Conservation (phyloP, 2,329 filamentous ascomycete genomes). For the Pyrenophora graminea region DNA sequence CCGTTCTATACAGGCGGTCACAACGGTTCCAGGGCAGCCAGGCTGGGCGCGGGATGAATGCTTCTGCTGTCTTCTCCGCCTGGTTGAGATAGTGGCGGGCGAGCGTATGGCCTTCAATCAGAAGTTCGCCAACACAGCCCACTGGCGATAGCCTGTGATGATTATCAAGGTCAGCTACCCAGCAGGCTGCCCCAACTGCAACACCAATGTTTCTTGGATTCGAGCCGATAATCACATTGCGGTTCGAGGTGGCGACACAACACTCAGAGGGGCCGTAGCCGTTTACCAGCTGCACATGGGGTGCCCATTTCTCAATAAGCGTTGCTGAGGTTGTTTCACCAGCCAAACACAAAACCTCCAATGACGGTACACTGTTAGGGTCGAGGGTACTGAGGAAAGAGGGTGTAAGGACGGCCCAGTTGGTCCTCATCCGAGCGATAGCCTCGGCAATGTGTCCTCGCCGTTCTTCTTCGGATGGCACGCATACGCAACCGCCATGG, state of each 20-base stretch:
- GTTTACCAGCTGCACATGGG: neutral
- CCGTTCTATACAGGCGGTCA: too few species aligned
- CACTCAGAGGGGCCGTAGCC: neutral
- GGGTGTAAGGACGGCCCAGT: too few species aligned
- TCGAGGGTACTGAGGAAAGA: too few species aligned
- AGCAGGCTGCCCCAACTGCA: conserved; percentile 55
- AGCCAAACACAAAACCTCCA: too few species aligned
- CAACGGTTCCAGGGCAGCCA: conserved; percentile 7
- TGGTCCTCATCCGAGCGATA: too few species aligned
- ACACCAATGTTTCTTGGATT: conserved; percentile 44
- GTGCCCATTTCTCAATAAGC: too few species aligned
- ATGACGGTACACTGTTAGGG: too few species aligned
- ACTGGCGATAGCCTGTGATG: conserved; percentile 15
- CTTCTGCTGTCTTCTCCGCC: conserved; percentile 3
- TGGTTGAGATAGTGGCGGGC: conserved; percentile 30
- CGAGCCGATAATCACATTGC: neutral
- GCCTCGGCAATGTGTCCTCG: too few species aligned
- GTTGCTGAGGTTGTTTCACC: too few species aligned
- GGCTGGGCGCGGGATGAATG: conserved; percentile 36
- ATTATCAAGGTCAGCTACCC: conserved; percentile 27
- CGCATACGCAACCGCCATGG: too few species aligned
- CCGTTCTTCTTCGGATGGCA: too few species aligned
- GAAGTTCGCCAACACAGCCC: conserved; percentile 51
- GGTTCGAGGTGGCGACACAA: neutral
- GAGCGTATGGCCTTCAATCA: conserved; percentile 59